A percentile compares a stretch with the other conserved stretches of the same genome.
Conservation (phyloP, 441 rosid species). For the Eruca vesicaria region DNA sequence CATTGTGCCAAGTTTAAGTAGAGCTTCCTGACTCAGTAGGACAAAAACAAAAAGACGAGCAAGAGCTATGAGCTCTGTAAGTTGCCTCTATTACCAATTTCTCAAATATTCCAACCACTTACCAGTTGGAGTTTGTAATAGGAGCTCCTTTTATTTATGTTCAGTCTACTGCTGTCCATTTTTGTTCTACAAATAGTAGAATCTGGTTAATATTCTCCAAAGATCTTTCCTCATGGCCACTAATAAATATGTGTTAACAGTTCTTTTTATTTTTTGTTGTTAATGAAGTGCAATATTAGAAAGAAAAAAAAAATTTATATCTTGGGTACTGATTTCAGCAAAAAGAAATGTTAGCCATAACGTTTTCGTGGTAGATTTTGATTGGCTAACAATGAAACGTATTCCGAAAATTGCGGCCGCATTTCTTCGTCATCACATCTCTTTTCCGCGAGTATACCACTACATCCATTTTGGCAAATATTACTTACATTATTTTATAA, state of each 20-base stretch:
- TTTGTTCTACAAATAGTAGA: not conserved
- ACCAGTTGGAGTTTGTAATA: not conserved
- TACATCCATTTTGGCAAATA: not conserved
- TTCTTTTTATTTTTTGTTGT: too few species aligned
- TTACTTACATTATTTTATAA: not conserved
- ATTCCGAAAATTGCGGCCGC: constrained; percentile 73
- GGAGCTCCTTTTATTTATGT: not conserved
- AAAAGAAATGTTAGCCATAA: constrained; percentile 2
- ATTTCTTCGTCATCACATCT: constrained; percentile 50
- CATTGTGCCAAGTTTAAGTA: too few species aligned
- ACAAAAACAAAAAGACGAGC: not conserved
- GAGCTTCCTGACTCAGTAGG: not conserved
- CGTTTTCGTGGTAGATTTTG: not conserved
- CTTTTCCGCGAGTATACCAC: constrained; percentile 1
- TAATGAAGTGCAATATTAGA: too few species aligned
- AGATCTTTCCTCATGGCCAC: too few species aligned
- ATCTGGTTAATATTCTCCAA: not conserved
- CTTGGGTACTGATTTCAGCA: not conserved
- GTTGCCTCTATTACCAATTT: not conserved
- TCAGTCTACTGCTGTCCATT: not conserved
- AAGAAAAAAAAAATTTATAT: too few species aligned
- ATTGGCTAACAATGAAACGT: constrained; percentile 37
- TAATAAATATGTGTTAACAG: too few species aligned
- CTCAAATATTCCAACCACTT: not conserved
- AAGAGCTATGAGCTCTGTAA: not conserved